A percentile compares a stretch with the other conserved stretches of the same genome.
Evolutionary conservation across 1,139 yeast species (phyloP).

Genomic region (Candida anutae): DNA sequence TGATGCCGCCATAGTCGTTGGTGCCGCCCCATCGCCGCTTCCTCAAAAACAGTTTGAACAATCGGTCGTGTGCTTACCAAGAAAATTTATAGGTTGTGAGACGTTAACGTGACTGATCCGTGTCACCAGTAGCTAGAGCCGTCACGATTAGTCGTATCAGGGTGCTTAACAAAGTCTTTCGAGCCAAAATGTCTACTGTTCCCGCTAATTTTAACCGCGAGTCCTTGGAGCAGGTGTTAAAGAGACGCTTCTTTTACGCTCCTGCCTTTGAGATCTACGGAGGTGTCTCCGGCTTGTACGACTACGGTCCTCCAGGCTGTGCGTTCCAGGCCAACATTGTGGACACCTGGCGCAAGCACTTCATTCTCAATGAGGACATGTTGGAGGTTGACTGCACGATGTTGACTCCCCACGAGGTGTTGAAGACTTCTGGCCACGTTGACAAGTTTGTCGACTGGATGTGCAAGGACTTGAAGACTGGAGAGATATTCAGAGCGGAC

Average conservation of each 20-base stretch:
- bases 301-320: constrained; percentile 99
- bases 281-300: constrained; percentile 96
- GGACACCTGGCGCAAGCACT: constrained; percentile 97
- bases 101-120: too few species aligned
- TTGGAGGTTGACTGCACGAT: constrained; percentile 96
- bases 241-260: constrained; percentile 94
- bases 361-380: constrained; percentile 96
- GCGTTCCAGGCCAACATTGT: constrained; percentile 93
- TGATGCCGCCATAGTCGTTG: too few species aligned
- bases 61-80: too few species aligned
- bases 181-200: constrained; percentile 21
- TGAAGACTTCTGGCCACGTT: constrained; percentile 98
- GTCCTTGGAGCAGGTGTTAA: constrained; percentile 78
- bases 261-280: constrained; percentile 97
- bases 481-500: constrained; percentile 98
- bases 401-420: constrained; percentile 95
- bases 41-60: too few species aligned
- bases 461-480: constrained; percentile 93
- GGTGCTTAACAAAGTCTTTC: too few species aligned
- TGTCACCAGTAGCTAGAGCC: too few species aligned
- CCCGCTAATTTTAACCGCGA: constrained; percentile 66
- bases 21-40: too few species aligned
- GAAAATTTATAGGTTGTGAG: too few species aligned
- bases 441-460: constrained; percentile 99
- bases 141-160: too few species aligned